A percentile compares a stretch with the other conserved stretches of the same genome.
phyloP scores from a whole-genome alignment of 2,329 filamentous ascomycete species.

The Hypoxylon sp. region DNA sequence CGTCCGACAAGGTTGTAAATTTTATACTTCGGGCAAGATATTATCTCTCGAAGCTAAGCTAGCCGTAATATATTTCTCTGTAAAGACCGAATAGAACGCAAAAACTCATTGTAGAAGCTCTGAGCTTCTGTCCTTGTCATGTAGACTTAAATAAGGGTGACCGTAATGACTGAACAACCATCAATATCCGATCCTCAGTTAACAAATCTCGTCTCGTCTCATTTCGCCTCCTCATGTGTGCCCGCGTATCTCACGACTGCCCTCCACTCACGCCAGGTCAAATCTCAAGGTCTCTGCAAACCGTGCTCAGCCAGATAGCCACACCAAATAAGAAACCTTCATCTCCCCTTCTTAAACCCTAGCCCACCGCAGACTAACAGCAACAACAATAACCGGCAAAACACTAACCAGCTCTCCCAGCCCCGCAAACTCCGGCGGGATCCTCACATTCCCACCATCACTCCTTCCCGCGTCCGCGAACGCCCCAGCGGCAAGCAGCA shows the following conservation, averaged over 20 bases:
- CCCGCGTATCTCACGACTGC: not conserved
- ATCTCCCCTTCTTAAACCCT: slow-evolving; percentile 46
- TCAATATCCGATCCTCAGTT: not conserved
- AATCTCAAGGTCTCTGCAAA: not conserved
- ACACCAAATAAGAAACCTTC: not conserved
- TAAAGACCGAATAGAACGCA: slow-evolving; percentile 8
- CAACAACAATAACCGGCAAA: slow-evolving; percentile 75
- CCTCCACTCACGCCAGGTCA: not conserved
- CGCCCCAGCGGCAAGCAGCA: slow-evolving; percentile 76
- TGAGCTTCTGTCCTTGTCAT: not conserved
- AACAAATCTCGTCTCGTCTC: not conserved
- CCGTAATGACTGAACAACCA: not conserved
- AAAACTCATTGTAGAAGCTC: not conserved
- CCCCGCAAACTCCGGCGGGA: slow-evolving; percentile 65
- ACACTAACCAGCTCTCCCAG: slow-evolving; percentile 82
- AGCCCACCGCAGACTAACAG: slow-evolving; percentile 64
- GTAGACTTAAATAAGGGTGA: not conserved
- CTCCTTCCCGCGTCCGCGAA: slow-evolving; percentile 65
- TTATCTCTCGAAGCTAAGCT: not conserved
- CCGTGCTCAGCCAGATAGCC: not conserved
- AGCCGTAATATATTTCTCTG: not conserved
- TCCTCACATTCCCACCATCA: slow-evolving; percentile 48
- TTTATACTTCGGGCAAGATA: not conserved
- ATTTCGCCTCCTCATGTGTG: not conserved
- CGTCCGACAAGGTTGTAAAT: not conserved